Evolutionary conservation across 331 rosid genomes (phyloP).

Genomic region (Prunus yedoensis): DNA sequence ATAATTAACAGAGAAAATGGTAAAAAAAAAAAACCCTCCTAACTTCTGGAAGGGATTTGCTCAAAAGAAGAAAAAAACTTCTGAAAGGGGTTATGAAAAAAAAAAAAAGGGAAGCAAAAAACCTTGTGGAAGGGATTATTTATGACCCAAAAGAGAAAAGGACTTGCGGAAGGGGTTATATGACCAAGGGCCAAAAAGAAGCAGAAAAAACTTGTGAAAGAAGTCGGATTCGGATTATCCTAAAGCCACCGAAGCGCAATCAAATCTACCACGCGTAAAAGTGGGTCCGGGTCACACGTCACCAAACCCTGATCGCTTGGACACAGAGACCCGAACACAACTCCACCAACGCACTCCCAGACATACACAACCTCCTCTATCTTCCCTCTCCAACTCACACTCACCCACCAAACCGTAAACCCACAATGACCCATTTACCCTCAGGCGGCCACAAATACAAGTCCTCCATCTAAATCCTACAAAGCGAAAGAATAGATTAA

Average conservation of each 20-base stretch:
- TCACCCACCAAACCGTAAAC: neutral
- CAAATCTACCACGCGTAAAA: neutral
- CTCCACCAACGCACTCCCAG: neutral
- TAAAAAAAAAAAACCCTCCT: neutral
- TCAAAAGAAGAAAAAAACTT: neutral
- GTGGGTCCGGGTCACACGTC: constrained; percentile 13
- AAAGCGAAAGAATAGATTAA: too few species aligned
- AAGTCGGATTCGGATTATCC: constrained; percentile 13
- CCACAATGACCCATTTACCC: constrained; percentile 2
- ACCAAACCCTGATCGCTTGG: neutral
- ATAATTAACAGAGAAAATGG: neutral
- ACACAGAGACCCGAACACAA: neutral
- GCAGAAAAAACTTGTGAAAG: neutral
- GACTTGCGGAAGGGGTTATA: neutral
- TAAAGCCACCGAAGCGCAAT: constrained; percentile 14
- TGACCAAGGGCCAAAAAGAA: too few species aligned
- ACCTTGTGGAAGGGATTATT: neutral
- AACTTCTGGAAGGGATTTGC: neutral
- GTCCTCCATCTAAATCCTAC: neutral
- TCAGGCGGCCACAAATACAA: neutral
- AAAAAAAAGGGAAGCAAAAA: neutral
- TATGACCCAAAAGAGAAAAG: too few species aligned
- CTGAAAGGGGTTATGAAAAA: neutral
- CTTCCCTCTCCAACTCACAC: neutral
- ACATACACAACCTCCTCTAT: neutral